These are phyloP conservation scores for Powellomyces hirtus DNA, from an alignment of 192 early-diverging fungal genomes.

Conservation along the genomic window DNA sequence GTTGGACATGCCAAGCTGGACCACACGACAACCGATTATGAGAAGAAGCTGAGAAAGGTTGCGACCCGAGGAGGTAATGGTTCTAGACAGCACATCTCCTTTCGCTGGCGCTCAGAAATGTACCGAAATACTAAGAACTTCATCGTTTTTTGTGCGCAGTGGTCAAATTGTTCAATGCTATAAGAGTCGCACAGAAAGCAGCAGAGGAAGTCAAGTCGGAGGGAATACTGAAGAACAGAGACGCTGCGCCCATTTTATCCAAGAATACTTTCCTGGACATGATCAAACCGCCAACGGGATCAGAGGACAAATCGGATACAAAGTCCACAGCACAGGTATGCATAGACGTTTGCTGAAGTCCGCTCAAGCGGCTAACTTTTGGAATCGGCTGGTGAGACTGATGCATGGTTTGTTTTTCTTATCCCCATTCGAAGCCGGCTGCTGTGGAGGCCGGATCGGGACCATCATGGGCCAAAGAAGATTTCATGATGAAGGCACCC, in stretches of 20 bases:
- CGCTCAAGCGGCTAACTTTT: no score
- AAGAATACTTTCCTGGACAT: conserved; percentile 32
- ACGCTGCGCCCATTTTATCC: conserved; percentile 16
- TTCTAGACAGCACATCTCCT: no score
- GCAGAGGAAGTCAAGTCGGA: conserved; percentile 62
- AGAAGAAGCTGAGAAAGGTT: conserved; percentile 85
- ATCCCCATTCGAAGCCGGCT: no score
- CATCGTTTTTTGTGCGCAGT: conserved; percentile 47
- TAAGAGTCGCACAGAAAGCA: conserved; percentile 81
- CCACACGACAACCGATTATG: conserved; percentile 77
- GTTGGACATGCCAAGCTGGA: conserved; percentile 74
- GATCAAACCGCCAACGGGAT: conserved; percentile 13
- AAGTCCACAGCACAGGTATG: no score
- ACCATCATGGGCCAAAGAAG: conserved; percentile 24
- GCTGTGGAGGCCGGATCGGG: neutral
- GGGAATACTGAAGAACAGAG: conserved; percentile 41
- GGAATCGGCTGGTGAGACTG: no score
- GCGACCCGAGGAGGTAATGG: conserved; percentile 88
- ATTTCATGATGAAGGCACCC: conserved; percentile 35
- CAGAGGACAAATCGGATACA: conserved; percentile 2
- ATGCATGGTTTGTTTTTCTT: no score
- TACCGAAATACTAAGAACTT: neutral
- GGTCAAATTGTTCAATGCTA: conserved; percentile 93
- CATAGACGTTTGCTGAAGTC: no score
- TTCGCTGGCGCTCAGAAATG: no score